phyloP scores from a whole-genome alignment of 2,329 filamentous ascomycete genomes.

The Blastomyces emzantsi region DNA sequence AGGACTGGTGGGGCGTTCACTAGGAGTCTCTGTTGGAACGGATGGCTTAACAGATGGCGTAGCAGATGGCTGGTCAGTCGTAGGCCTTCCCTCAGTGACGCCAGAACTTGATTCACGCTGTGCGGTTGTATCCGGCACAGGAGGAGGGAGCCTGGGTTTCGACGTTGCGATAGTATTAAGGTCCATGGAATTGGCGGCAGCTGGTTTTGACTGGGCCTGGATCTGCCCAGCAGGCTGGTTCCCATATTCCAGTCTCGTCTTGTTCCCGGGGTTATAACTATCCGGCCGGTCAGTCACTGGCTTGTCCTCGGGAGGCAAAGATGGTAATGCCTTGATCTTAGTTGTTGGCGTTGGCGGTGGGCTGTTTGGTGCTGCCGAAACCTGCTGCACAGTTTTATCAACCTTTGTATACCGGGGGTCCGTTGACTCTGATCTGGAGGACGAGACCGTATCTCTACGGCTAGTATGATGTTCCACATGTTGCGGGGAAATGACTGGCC shows the following conservation, averaged over 20 bases:
- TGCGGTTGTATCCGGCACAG: not conserved
- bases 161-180: not conserved
- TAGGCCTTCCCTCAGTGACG: not conserved
- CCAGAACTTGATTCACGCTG: not conserved
- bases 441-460: not conserved
- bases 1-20: not conserved
- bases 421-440: not conserved
- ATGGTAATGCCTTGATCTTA: conserved; percentile 1
- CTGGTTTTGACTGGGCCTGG: not conserved
- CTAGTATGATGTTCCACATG: not conserved
- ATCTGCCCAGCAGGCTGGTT: not conserved
- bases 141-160: not conserved
- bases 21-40: not conserved
- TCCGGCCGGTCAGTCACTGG: not conserved
- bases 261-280: not conserved
- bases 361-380: not conserved
- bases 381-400: not conserved
- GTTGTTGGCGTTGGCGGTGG: not conserved
- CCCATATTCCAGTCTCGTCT: not conserved
- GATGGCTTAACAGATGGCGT: not conserved
- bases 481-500: not conserved
- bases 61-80: not conserved
- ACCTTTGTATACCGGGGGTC: not conserved
- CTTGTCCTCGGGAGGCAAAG: not conserved
- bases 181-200: not conserved